Evolutionary conservation across 257 asterid species (phyloP).

Genomic region (Coffea eugenioides): DNA sequence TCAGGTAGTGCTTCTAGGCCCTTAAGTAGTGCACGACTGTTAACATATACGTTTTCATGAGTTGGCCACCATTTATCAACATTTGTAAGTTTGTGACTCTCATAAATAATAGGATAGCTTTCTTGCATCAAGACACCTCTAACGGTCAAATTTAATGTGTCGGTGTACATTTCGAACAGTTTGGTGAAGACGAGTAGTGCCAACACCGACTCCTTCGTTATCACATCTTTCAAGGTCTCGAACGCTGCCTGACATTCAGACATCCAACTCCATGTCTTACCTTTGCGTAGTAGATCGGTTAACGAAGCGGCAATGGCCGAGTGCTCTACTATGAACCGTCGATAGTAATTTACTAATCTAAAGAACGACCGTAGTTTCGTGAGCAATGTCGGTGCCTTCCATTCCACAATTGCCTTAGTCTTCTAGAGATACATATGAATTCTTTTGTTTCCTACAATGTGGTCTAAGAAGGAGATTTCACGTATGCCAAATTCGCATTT

Average conservation of each 20-base stretch:
- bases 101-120: too few relatives aligned
- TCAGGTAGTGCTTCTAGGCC: not conserved
- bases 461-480: too few relatives aligned
- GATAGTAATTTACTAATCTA: not conserved
- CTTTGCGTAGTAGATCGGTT: not conserved
- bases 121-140: not conserved
- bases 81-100: too few relatives aligned
- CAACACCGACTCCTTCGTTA: not conserved
- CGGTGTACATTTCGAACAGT: not conserved
- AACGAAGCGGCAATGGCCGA: too few relatives aligned
- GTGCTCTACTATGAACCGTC: too few relatives aligned
- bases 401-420: too few relatives aligned
- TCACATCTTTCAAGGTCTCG: not conserved
- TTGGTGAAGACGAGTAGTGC: not conserved
- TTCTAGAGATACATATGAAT: too few relatives aligned
- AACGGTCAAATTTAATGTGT: not conserved
- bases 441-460: too few relatives aligned
- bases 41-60: not conserved
- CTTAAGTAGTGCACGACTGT: not conserved
- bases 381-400: not conserved
- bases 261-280: not conserved
- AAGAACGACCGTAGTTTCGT: not conserved
- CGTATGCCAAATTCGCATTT: too few relatives aligned
- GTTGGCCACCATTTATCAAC: not conserved
- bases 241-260: not conserved